Percentiles rank a stretch among this genome's conserved stretches.
phyloP scores from a whole-genome alignment of 2,329 filamentous ascomycete genomes.

The Fonsecaea multimorphosa region DNA sequence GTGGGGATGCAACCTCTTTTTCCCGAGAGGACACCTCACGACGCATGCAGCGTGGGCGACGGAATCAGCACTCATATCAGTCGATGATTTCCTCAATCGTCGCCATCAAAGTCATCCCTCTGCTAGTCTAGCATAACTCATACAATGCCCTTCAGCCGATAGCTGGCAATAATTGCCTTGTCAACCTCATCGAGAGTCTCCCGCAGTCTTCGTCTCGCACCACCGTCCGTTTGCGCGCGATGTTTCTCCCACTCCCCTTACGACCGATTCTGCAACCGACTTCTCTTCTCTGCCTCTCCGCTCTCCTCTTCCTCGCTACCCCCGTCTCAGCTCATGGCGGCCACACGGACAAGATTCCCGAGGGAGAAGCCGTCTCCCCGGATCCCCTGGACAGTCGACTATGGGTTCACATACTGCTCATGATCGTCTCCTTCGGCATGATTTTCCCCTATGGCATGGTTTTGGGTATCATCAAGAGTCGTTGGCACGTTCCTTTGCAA shows the following conservation, averaged over 20 bases:
- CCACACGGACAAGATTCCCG: slow-evolving; percentile 65
- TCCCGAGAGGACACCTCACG: neutral
- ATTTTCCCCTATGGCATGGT: slow-evolving; percentile 97
- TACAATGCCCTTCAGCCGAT: slow-evolving; percentile 22
- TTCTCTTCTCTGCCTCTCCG: slow-evolving; percentile 20
- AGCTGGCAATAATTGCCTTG: slow-evolving; percentile 14
- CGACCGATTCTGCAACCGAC: slow-evolving; percentile 6
- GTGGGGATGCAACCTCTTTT: slow-evolving; percentile 2
- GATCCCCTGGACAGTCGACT: slow-evolving; percentile 82
- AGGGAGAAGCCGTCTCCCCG: slow-evolving; percentile 70
- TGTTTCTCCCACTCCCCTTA: slow-evolving; percentile 23
- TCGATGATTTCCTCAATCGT: neutral
- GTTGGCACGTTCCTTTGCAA: slow-evolving; percentile 94
- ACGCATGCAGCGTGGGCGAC: neutral
- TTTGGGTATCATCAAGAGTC: slow-evolving; percentile 83
- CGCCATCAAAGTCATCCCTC: neutral
- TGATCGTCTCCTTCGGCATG: slow-evolving; percentile 85
- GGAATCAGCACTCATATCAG: neutral
- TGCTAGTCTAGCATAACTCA: neutral
- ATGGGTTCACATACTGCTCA: slow-evolving; percentile 93
- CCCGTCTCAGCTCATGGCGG: slow-evolving; percentile 57
- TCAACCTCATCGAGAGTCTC: neutral
- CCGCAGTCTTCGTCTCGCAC: neutral
- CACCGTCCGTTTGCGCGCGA: slow-evolving; percentile 19
- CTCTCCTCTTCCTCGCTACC: slow-evolving; percentile 43